Evolutionary conservation across 805 yeast genomes (phyloP).

Genomic region (Wickerhamomyces canadensis): DNA sequence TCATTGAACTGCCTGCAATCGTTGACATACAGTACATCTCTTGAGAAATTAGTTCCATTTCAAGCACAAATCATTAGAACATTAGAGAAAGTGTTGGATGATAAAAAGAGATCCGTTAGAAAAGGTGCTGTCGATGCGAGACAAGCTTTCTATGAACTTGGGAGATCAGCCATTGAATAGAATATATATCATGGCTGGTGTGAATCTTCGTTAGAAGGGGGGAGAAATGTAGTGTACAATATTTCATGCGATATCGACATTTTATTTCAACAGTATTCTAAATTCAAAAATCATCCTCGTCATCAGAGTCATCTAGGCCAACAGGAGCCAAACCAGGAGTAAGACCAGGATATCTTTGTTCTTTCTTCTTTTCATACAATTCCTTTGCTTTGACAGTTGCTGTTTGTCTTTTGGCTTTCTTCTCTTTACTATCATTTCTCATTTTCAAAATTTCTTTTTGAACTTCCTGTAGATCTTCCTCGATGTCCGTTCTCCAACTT

Average conservation of each 20-base stretch:
- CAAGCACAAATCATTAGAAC: conserved; percentile 42
- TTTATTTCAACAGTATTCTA: too few relatives aligned
- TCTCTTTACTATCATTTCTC: conserved; percentile 30
- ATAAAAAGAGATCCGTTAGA: conserved; percentile 68
- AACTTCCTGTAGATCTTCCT: conserved; percentile 36
- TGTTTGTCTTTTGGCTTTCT: conserved; percentile 22
- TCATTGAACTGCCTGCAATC: conserved; percentile 55
- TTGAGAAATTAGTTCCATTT: conserved; percentile 44
- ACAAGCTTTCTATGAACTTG: conserved; percentile 63
- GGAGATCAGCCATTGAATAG: conserved; percentile 30
- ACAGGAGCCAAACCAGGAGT: conserved; percentile 89
- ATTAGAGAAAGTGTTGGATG: conserved; percentile 57
- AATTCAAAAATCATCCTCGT: conserved; percentile 21
- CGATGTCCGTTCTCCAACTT: conserved; percentile 37
- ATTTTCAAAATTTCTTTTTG: conserved; percentile 39
- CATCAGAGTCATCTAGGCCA: conserved; percentile 53
- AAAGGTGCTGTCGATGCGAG: conserved; percentile 74
- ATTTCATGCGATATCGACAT: too few relatives aligned
- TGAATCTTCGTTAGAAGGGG: too few relatives aligned
- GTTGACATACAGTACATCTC: conserved; percentile 32
- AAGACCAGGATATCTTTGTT: conserved; percentile 45
- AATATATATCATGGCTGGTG: not conserved
- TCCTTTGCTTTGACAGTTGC: conserved; percentile 23
- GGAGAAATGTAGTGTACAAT: too few relatives aligned
- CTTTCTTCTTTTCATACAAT: conserved; percentile 26